These are phyloP conservation scores for Corchorus olitorius DNA, from an alignment of 345 rosid species.

Conservation along the genomic window DNA sequence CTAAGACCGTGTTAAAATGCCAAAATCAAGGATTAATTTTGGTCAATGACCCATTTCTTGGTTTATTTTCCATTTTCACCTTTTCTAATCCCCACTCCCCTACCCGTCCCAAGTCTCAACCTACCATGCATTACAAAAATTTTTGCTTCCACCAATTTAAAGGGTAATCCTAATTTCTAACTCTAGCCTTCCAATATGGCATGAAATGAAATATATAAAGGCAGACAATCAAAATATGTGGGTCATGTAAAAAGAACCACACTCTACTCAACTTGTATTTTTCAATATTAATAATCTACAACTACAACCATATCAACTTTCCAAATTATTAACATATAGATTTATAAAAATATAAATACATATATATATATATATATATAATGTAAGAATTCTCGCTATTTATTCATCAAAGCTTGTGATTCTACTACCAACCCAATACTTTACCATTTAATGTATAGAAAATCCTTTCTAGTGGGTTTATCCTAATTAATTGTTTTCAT, in stretches of 20 bases:
- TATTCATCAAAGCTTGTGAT: background rate
- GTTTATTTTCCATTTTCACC: too few relatives aligned
- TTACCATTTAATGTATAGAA: background rate
- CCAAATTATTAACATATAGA: background rate
- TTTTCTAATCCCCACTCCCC: background rate
- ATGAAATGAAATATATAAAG: background rate
- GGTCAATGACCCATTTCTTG: background rate
- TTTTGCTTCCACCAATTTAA: background rate
- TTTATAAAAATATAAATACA: background rate
- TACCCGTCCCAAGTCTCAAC: background rate
- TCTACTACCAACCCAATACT: background rate
- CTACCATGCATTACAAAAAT: background rate
- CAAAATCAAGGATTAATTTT: too few relatives aligned
- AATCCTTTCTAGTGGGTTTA: slow-evolving; percentile 11
- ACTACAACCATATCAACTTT: background rate
- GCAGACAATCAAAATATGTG: background rate
- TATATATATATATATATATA: too few relatives aligned
- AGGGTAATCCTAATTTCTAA: background rate
- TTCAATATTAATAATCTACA: background rate
- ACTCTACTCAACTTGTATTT: background rate
- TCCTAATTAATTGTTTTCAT: background rate
- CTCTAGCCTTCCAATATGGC: background rate
- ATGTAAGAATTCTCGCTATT: background rate
- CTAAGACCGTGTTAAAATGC: too few relatives aligned
- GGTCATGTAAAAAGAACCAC: background rate